Percentiles rank a stretch among this genome's conserved stretches.
Evolutionary conservation across 352 stramenopile species (phyloP).

Genomic region (Pythium brachiatum): DNA sequence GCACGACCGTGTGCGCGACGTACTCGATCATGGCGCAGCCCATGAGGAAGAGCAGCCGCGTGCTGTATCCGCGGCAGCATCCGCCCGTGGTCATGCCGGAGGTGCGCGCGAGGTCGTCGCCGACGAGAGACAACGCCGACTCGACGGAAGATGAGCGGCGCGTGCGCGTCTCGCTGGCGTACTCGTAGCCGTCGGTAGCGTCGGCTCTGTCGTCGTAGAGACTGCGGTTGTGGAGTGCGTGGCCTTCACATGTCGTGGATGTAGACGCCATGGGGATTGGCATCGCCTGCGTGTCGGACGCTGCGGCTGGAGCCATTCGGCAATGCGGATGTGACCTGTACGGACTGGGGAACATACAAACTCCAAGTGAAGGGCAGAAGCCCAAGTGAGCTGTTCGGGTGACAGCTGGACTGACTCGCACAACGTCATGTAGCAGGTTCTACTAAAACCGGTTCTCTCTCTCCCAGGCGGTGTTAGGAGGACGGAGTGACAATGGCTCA

Average conservation of each 20-base stretch:
- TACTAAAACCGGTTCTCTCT: constrained; percentile 1
- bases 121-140: constrained; percentile 22
- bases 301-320: constrained; percentile 18
- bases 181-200: neutral
- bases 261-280: constrained; percentile 1
- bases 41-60: constrained; percentile 77
- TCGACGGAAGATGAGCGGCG: constrained; percentile 27
- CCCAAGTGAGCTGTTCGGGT: neutral
- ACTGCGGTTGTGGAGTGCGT: neutral
- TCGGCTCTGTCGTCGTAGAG: neutral
- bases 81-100: constrained; percentile 21
- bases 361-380: constrained; percentile 7
- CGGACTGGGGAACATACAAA: constrained; percentile 10
- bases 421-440: neutral
- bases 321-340: neutral
- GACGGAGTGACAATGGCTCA: neutral
- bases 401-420: constrained; percentile 4
- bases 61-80: constrained; percentile 70
- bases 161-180: constrained; percentile 3
- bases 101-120: constrained; percentile 19
- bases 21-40: constrained; percentile 80
- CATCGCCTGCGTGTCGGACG: neutral
- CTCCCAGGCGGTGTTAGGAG: neutral
- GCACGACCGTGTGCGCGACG: constrained; percentile 63
- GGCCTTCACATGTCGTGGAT: constrained; percentile 11